A percentile compares a stretch with the other conserved stretches of the same genome.
phyloP scores from a whole-genome alignment of 1,284 basidiomycete genomes.

The Phylloporus sp. region DNA sequence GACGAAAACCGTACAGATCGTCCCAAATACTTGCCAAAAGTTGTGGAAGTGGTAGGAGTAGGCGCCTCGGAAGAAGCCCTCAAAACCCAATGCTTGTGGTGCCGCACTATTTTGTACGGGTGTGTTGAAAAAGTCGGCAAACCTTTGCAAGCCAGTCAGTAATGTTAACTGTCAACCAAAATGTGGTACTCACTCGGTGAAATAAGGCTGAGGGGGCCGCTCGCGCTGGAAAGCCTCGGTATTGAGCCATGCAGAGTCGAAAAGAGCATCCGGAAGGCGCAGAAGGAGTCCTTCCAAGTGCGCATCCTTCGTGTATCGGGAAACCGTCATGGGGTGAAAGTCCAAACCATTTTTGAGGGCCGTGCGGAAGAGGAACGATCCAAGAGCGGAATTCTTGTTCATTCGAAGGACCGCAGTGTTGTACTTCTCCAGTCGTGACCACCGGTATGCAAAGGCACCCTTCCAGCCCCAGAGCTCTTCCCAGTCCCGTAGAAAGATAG shows the following conservation, averaged over 20 bases:
- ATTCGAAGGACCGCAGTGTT: conserved; percentile 88
- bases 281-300: conserved; percentile 73
- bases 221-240: conserved; percentile 83
- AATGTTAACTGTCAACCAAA: not conserved
- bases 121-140: conserved; percentile 82
- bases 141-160: conserved; percentile 41
- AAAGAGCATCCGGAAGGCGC: conserved; percentile 82
- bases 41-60: conserved; percentile 91
- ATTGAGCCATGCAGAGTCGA: conserved; percentile 88
- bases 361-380: conserved; percentile 82
- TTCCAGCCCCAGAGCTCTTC: conserved; percentile 89
- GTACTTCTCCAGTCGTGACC: conserved; percentile 81
- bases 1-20: not conserved
- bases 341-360: conserved; percentile 85
- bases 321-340: conserved; percentile 88
- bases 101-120: conserved; percentile 69
- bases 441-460: conserved; percentile 87
- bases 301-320: conserved; percentile 80
- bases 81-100: conserved; percentile 78
- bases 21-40: conserved; percentile 58
- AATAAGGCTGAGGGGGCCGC: conserved; percentile 83
- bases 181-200: conserved; percentile 63
- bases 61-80: conserved; percentile 86
- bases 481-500: conserved; percentile 88
- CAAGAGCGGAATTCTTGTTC: conserved; percentile 81